Evolutionary conservation across 139 green algal species (phyloP).

Genomic region (Tetraselmis striata): DNA sequence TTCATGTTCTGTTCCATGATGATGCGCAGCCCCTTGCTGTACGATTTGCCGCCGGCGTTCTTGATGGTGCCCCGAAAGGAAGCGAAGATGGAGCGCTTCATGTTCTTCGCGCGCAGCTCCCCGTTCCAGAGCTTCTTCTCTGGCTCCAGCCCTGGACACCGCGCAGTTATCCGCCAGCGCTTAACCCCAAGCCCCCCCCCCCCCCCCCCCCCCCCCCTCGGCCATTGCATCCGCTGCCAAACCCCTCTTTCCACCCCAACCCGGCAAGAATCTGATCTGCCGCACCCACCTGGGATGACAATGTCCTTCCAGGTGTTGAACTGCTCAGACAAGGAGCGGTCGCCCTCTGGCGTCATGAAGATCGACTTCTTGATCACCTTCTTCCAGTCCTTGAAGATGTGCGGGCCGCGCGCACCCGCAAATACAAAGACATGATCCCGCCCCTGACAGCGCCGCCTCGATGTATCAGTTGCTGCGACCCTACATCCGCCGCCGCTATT

Average conservation of each 20-base stretch:
- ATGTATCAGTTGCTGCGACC: no score
- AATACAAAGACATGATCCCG: conserved; percentile 26
- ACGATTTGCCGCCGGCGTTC: conserved; percentile 23
- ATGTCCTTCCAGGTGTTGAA: conserved; percentile 29
- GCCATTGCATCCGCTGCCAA: background rate
- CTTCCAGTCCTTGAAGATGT: conserved; percentile 32
- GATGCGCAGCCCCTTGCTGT: conserved; percentile 16
- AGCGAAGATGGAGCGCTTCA: conserved; percentile 8
- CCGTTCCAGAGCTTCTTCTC: conserved; percentile 8
- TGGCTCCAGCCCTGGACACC: conserved; percentile 12
- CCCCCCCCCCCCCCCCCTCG: no score
- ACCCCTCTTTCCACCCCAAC: background rate
- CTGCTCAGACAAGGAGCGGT: conserved; percentile 17
- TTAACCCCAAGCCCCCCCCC: no score
- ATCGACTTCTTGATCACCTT: conserved; percentile 21
- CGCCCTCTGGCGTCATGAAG: conserved; percentile 25
- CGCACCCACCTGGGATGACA: conserved; percentile 8
- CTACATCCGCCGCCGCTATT: no score
- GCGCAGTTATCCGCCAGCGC: no score
- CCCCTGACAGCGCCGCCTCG: conserved; percentile 21
- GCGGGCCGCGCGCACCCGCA: conserved; percentile 16
- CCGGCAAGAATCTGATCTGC: background rate
- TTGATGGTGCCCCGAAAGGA: conserved; percentile 34
- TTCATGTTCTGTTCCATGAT: background rate
- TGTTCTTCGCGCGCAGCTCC: conserved; percentile 1